Percentiles rank a stretch among this genome's conserved stretches.
phyloP scores from a whole-genome alignment of 2,329 filamentous ascomycete genomes.

The Curvularia sp. region DNA sequence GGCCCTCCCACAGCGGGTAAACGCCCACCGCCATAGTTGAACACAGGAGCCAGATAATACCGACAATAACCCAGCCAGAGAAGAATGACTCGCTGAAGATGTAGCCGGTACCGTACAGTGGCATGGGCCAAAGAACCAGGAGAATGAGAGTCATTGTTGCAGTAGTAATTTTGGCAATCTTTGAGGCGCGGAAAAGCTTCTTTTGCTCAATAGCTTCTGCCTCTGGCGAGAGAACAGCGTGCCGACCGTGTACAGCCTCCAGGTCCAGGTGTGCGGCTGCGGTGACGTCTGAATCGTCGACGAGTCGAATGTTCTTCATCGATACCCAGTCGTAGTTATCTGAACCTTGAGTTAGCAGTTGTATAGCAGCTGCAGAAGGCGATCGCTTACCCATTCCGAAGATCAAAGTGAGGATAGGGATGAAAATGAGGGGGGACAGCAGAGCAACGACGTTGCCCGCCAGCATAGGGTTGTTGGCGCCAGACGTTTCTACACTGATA shows the following conservation, averaged over 20 bases:
- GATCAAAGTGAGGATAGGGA: slow-evolving; percentile 74
- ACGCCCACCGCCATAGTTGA: slow-evolving; percentile 76
- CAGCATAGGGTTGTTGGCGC: slow-evolving; percentile 80
- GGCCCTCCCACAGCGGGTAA: slow-evolving; percentile 78
- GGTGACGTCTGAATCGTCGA: slow-evolving; percentile 77
- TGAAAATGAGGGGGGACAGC: slow-evolving; percentile 75
- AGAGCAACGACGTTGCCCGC: slow-evolving; percentile 85
- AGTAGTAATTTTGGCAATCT: slow-evolving; percentile 64
- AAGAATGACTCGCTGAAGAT: slow-evolving; percentile 83
- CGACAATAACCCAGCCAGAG: slow-evolving; percentile 73
- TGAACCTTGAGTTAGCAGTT: slow-evolving; percentile 66
- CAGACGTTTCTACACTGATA: slow-evolving; percentile 55
- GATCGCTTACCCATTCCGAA: slow-evolving; percentile 57
- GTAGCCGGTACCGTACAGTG: slow-evolving; percentile 83
- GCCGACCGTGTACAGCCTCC: slow-evolving; percentile 61
- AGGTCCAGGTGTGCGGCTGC: slow-evolving; percentile 66
- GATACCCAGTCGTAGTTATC: slow-evolving; percentile 84
- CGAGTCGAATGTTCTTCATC: slow-evolving; percentile 79
- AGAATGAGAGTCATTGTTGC: slow-evolving; percentile 71
- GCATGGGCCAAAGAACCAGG: slow-evolving; percentile 88
- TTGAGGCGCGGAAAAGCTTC: slow-evolving; percentile 54
- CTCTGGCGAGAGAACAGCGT: slow-evolving; percentile 37
- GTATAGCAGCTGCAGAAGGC: neutral
- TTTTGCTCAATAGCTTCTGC: slow-evolving; percentile 49
- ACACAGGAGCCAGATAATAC: slow-evolving; percentile 78